These are phyloP conservation scores for Candida yuanshanica DNA, from an alignment of 805 yeast genomes.

Conservation along the genomic window DNA sequence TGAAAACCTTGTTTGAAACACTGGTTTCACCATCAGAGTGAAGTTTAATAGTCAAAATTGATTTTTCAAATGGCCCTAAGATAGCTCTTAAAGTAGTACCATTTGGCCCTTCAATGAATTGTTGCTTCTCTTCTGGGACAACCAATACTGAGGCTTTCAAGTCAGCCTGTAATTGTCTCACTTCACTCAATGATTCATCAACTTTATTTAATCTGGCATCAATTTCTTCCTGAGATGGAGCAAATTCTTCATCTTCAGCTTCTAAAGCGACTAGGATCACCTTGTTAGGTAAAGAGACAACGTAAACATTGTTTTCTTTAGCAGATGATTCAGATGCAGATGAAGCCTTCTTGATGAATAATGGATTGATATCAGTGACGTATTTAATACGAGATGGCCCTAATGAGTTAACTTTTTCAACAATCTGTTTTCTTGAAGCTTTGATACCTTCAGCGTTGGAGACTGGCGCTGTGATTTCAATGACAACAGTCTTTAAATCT, in stretches of 20 bases:
- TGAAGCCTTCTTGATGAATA: constrained; percentile 45
- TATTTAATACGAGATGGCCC: constrained; percentile 59
- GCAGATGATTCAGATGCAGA: constrained; percentile 36
- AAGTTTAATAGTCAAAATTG: constrained; percentile 40
- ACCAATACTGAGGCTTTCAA: constrained; percentile 45
- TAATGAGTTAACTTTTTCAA: constrained; percentile 64
- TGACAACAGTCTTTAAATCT: constrained; percentile 38
- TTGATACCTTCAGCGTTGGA: constrained; percentile 46
- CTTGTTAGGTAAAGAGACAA: constrained; percentile 44
- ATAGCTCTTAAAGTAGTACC: constrained; percentile 48
- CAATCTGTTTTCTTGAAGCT: constrained; percentile 64
- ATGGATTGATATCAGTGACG: constrained; percentile 61
- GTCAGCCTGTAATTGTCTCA: constrained; percentile 54
- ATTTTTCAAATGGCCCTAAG: constrained; percentile 26
- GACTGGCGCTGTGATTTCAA: constrained; percentile 55
- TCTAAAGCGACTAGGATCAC: constrained; percentile 51
- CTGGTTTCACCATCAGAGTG: constrained; percentile 31
- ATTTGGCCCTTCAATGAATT: constrained; percentile 53
- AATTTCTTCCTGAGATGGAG: constrained; percentile 60
- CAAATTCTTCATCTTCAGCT: constrained; percentile 57
- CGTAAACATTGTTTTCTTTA: constrained; percentile 41
- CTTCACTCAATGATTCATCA: constrained; percentile 44
- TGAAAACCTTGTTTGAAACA: constrained; percentile 47
- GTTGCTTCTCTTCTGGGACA: constrained; percentile 52
- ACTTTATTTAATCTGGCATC: constrained; percentile 48